These are phyloP conservation scores for Tephrocybe sp. DNA, from an alignment of 768 basidiomycete genomes.

Conservation along the genomic window DNA sequence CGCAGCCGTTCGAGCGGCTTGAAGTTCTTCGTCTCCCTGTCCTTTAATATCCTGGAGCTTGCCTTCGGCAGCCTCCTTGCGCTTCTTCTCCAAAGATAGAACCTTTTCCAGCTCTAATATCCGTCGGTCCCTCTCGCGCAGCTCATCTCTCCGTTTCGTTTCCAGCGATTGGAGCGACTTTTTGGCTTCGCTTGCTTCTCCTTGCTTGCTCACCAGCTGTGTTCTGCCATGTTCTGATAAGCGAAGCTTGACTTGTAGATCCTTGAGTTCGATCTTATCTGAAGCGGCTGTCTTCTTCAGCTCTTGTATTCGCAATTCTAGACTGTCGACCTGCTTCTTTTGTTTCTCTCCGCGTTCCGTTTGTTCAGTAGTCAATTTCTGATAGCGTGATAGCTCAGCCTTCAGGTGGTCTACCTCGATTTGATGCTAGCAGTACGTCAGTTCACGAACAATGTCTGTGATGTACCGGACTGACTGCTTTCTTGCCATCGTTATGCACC, in stretches of 20 bases:
- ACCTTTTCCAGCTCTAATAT: conserved; percentile 59
- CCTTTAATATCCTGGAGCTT: conserved; percentile 41
- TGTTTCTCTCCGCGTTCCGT: conserved; percentile 57
- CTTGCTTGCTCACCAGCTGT: conserved; percentile 51
- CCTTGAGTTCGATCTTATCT: conserved; percentile 66
- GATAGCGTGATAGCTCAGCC: conserved; percentile 50
- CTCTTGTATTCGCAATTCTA: conserved; percentile 63
- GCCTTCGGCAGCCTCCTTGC: conserved; percentile 46
- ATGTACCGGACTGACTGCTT: conserved; percentile 42
- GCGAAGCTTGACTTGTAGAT: conserved; percentile 57
- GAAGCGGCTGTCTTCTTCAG: conserved; percentile 46
- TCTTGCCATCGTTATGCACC: conserved; percentile 67
- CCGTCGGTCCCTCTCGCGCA: conserved; percentile 50
- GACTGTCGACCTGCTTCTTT: conserved; percentile 57
- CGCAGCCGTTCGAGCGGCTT: conserved; percentile 31
- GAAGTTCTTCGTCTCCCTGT: conserved; percentile 40
- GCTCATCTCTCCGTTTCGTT: conserved; percentile 51
- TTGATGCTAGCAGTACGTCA: conserved; percentile 46
- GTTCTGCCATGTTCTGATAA: conserved; percentile 56
- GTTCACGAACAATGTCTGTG: background rate
- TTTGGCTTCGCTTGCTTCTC: conserved; percentile 50
- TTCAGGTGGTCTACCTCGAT: conserved; percentile 59
- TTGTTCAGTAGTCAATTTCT: conserved; percentile 49
- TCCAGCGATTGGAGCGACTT: conserved; percentile 51
- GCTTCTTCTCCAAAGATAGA: conserved; percentile 48